These are phyloP conservation scores for Bremia lactucae DNA, from an alignment of 352 stramenopile species.

Conservation along the genomic window DNA sequence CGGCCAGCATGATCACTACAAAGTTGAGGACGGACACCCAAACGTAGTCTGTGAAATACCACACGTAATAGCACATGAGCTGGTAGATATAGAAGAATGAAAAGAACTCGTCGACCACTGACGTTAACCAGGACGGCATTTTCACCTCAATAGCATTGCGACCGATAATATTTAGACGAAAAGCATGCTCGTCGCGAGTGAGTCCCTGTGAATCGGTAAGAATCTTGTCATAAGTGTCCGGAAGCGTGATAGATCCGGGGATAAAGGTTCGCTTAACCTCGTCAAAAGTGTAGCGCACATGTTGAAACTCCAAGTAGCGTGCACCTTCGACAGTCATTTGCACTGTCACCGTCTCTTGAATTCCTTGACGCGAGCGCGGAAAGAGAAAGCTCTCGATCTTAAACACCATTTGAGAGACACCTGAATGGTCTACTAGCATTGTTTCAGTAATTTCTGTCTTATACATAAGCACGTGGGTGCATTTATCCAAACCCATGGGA, in stretches of 20 bases:
- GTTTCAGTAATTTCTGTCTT: conserved; percentile 48
- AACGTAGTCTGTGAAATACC: conserved; percentile 63
- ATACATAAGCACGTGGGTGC: conserved; percentile 45
- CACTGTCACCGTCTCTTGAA: conserved; percentile 45
- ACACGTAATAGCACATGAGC: conserved; percentile 83
- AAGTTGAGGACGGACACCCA: conserved; percentile 52
- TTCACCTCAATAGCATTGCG: conserved; percentile 51
- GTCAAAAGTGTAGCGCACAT: conserved; percentile 52
- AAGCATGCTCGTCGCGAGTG: conserved; percentile 21
- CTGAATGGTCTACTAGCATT: conserved; percentile 47
- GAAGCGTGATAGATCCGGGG: conserved; percentile 35
- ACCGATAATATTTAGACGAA: conserved; percentile 38
- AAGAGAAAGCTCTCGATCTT: conserved; percentile 42
- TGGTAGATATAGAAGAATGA: conserved; percentile 73
- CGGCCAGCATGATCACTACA: conserved; percentile 41
- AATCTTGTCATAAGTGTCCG: conserved; percentile 37
- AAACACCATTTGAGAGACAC: conserved; percentile 39
- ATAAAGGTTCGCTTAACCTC: conserved; percentile 37
- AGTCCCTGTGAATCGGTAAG: conserved; percentile 39
- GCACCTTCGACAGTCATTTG: conserved; percentile 22
- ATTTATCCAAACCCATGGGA: conserved; percentile 26
- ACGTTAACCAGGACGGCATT: conserved; percentile 43
- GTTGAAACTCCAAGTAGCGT: conserved; percentile 47
- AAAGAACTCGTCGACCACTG: conserved; percentile 56
- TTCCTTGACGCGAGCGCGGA: conserved; percentile 26